Conservation (phyloP, 495 filamentous ascomycete species). For the Poronia punctata region DNA sequence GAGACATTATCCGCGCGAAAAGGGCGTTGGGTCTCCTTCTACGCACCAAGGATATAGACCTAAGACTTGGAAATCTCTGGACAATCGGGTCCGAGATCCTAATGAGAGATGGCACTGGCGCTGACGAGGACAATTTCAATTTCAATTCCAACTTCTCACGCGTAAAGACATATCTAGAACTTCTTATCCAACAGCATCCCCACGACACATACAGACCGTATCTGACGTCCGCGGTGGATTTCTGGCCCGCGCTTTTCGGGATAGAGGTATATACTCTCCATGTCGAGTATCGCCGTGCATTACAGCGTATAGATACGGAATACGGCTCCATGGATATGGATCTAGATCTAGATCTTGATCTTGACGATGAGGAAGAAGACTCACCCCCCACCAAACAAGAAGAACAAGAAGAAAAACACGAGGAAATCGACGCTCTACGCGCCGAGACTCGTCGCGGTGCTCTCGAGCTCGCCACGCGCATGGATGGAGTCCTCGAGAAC, state of each 20-base stretch:
- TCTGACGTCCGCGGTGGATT: conserved; percentile 29
- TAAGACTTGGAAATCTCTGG: conserved; percentile 33
- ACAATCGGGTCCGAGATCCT: conserved; percentile 37
- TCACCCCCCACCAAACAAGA: too few species aligned
- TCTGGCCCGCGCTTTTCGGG: conserved; percentile 34
- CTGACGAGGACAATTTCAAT: too few species aligned
- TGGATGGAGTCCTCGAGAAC: conserved; percentile 58
- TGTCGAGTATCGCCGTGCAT: conserved; percentile 15
- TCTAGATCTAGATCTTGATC: too few species aligned
- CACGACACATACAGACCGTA: conserved; percentile 24
- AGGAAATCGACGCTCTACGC: conserved; percentile 18
- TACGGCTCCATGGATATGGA: background rate
- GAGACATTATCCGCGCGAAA: conserved; percentile 30
- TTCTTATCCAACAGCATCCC: conserved; percentile 33
- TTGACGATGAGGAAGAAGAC: conserved; percentile 5
- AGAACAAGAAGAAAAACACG: conserved; percentile 16
- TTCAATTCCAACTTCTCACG: conserved; percentile 21
- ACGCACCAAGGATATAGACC: conserved; percentile 27
- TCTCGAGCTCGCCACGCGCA: conserved; percentile 48
- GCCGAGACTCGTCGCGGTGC: conserved; percentile 20
- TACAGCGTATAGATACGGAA: conserved; percentile 5
- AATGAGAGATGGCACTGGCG: conserved; percentile 31
- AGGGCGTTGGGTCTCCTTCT: conserved; percentile 33
- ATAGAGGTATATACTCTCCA: conserved; percentile 33
- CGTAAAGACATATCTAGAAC: conserved; percentile 27